phyloP scores from a whole-genome alignment of 768 basidiomycete genomes.

The Serpula lacrymans region DNA sequence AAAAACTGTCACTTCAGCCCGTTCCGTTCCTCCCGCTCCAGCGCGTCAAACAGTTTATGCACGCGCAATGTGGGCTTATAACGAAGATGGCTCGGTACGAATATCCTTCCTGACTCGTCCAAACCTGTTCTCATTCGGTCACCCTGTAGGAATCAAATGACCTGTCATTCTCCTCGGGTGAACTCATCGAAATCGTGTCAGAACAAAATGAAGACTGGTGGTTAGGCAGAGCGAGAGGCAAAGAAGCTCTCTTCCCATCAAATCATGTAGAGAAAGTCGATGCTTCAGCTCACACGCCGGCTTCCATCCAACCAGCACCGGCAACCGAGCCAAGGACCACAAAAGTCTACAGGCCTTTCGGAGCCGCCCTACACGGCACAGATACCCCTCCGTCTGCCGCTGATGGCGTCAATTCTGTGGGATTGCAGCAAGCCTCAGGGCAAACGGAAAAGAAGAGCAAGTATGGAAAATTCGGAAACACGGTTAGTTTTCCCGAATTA shows the following conservation, averaged over 20 bases:
- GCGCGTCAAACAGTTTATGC: slow-evolving; percentile 42
- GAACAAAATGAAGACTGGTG: slow-evolving; percentile 90
- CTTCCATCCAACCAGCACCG: slow-evolving; percentile 6
- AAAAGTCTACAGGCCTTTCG: slow-evolving; percentile 34
- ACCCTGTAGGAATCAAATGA: slow-evolving; percentile 67
- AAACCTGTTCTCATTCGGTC: neutral
- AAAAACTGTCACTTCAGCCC: no score
- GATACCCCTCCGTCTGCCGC: slow-evolving; percentile 28
- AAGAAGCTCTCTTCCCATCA: slow-evolving; percentile 75
- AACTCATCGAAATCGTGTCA: slow-evolving; percentile 72
- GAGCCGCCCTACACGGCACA: slow-evolving; percentile 31
- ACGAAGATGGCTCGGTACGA: slow-evolving; percentile 51
- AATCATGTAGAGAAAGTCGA: slow-evolving; percentile 64
- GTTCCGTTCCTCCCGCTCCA: slow-evolving; percentile 16
- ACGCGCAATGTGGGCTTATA: slow-evolving; percentile 65
- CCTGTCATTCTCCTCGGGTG: slow-evolving; percentile 71
- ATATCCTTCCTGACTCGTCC: neutral
- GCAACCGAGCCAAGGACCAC: slow-evolving; percentile 3
- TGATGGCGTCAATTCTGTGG: slow-evolving; percentile 23
- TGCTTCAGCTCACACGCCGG: slow-evolving; percentile 9
- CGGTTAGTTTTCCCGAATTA: slow-evolving; percentile 39
- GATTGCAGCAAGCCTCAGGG: slow-evolving; percentile 39
- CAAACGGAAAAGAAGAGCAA: slow-evolving; percentile 53
- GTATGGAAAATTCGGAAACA: slow-evolving; percentile 54
- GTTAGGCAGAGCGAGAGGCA: slow-evolving; percentile 63